These are phyloP conservation scores for Leishmania braziliensis DNA, from an alignment of 208 protist species.

Conservation along the genomic window DNA sequence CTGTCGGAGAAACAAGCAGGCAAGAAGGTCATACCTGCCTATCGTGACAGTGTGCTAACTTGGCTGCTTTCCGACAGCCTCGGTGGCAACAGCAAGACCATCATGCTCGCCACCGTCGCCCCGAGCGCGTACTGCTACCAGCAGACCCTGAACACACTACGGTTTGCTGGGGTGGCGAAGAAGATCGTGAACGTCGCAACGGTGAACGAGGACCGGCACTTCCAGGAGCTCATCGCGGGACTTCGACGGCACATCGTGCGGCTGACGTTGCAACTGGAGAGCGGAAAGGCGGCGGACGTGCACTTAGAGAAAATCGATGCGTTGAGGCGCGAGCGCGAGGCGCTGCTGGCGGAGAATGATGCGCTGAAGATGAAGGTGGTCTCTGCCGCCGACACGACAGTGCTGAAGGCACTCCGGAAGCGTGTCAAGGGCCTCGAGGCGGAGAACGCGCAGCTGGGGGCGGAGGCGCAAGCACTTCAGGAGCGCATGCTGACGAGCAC, in stretches of 20 bases:
- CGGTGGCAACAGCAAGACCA: constrained; percentile 89
- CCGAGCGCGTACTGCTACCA: constrained; percentile 83
- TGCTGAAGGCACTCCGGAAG: constrained; percentile 42
- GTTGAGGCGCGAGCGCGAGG: constrained; percentile 51
- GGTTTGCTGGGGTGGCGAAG: constrained; percentile 86
- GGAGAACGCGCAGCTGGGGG: constrained; percentile 45
- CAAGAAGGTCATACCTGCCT: constrained; percentile 71
- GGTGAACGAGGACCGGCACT: constrained; percentile 85
- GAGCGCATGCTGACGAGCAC: constrained; percentile 55
- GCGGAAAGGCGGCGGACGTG: constrained; percentile 63
- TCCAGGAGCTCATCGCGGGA: constrained; percentile 71
- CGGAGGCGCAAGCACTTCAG: constrained; percentile 53
- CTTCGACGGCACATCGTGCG: constrained; percentile 81
- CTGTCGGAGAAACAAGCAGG: constrained; percentile 78
- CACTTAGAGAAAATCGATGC: constrained; percentile 55
- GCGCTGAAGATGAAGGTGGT: constrained; percentile 39
- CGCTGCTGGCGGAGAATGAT: constrained; percentile 44
- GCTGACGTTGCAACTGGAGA: constrained; percentile 79
- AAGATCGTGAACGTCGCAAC: constrained; percentile 85
- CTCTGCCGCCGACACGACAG: constrained; percentile 40
- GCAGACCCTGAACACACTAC: constrained; percentile 87
- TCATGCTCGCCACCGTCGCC: constrained; percentile 87
- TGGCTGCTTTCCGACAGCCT: constrained; percentile 88
- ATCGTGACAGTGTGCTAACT: constrained; percentile 89
- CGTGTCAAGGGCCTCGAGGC: constrained; percentile 55